Evolutionary conservation across 2,329 filamentous ascomycete species (phyloP).

Genomic region (Aspergillus tanneri): DNA sequence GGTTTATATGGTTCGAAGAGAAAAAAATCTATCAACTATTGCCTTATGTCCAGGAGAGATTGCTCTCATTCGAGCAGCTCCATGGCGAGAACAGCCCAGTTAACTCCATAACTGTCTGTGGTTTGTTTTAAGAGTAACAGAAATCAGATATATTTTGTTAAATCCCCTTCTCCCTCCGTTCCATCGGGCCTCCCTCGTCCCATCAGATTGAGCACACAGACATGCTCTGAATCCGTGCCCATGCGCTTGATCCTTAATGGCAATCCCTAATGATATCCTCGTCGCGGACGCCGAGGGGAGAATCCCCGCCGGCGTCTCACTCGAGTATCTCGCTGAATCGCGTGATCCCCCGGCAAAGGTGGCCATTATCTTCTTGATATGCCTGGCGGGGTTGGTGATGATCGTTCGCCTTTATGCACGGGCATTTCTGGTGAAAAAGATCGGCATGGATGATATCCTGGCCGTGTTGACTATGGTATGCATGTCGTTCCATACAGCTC

Average conservation of each 20-base stretch:
- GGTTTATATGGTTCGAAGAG: not conserved
- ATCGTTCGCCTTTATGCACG: slow-evolving; percentile 50
- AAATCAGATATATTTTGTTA: not conserved
- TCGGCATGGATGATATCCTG: slow-evolving; percentile 50
- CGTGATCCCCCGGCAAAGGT: slow-evolving; percentile 28
- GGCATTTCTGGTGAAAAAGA: slow-evolving; percentile 43
- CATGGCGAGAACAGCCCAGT: no score
- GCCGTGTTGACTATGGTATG: slow-evolving; percentile 50
- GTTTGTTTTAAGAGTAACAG: no score
- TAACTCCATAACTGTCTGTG: no score
- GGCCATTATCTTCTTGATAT: slow-evolving; percentile 31
- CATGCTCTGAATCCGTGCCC: slow-evolving; percentile 6
- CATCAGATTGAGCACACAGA: slow-evolving; percentile 1
- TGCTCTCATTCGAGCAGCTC: no score
- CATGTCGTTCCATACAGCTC: not conserved
- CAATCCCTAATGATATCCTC: slow-evolving; percentile 29
- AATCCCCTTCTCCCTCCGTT: not conserved
- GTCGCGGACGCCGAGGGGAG: slow-evolving; percentile 28
- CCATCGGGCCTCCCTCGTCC: not conserved
- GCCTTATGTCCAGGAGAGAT: no score
- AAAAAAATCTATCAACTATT: no score
- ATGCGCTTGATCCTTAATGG: slow-evolving; percentile 18
- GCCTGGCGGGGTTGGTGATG: slow-evolving; percentile 34
- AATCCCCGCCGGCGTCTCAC: slow-evolving; percentile 26
- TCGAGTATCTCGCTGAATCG: slow-evolving; percentile 29